A percentile compares a stretch with the other conserved stretches of the same genome.
Conservation (phyloP, 2,329 filamentous ascomycete species). For the Pestalotiopsis sp. region DNA sequence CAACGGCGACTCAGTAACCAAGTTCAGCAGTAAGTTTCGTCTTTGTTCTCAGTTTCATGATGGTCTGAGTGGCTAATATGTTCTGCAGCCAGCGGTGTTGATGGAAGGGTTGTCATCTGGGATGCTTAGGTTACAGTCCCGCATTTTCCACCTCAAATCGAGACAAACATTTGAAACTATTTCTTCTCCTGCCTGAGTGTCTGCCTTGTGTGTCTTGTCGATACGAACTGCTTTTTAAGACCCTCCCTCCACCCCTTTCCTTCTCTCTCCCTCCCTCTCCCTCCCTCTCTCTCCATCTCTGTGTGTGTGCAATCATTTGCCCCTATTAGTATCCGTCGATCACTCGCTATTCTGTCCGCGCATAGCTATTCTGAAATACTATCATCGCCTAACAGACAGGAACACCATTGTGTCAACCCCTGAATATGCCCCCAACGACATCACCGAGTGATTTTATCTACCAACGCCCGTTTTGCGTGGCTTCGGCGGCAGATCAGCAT, state of each 20-base stretch:
- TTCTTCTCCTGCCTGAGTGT: background rate
- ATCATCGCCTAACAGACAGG: background rate
- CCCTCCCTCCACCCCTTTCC: background rate
- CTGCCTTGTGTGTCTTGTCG: background rate
- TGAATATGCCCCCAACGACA: constrained; percentile 15
- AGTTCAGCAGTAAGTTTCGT: constrained; percentile 80
- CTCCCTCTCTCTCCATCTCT: background rate
- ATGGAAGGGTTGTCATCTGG: constrained; percentile 83
- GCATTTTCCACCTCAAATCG: constrained; percentile 20
- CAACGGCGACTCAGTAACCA: constrained; percentile 65
- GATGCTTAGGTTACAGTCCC: constrained; percentile 50
- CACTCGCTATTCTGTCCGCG: background rate
- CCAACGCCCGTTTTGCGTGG: background rate
- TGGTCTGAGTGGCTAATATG: constrained; percentile 29
- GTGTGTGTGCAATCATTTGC: too few species aligned
- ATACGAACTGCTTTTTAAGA: background rate
- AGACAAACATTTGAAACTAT: constrained; percentile 5
- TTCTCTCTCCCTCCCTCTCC: background rate
- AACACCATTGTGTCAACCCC: background rate
- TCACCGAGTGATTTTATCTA: constrained; percentile 22
- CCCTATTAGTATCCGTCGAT: too few species aligned
- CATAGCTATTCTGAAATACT: background rate
- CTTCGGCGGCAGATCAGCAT: background rate
- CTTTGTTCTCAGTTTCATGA: constrained; percentile 16
- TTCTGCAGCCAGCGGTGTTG: constrained; percentile 73